Evolutionary conservation across 495 filamentous ascomycete species (phyloP), one percentile per base, ranked within the genome.

Genomic region (Tricharina praecox): DNA sequence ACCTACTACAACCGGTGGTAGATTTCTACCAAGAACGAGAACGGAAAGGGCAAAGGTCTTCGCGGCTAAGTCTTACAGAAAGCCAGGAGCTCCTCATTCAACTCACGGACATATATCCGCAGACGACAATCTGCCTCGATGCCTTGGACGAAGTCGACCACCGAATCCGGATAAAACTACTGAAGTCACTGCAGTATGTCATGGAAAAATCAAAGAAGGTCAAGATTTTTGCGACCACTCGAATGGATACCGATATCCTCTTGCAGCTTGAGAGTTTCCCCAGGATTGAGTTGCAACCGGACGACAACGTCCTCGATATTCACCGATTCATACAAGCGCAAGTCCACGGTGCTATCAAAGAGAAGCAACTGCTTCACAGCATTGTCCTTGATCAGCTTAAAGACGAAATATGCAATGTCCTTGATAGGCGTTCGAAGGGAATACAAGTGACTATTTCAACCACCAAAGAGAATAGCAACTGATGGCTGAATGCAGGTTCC

Each of bases 221-320:
- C 19, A 56, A 56, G 33, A 50, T 57, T 4, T 57, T 57, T 36
- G 49, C 53, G 20, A 53, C 54, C 8, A 56, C 53, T 34, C 50
- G 53, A 23, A 47, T 48, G 15, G 50, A 56, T 18, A 23, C n/a
- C 3, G 53, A 58, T 37, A 53, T 52, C n/a, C 3, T 28, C 3
- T 18, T 33, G 11, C 24, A 26, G 7, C 21, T 58, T 1, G 3
- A 15, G 16, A 7, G 9, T 10, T 47, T 57, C 24, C 36, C 36
- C 7, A n/a, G 36, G 13, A 39, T 39, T 39, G 40, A 43, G 20
- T 26, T 43, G 23, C 19, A 51, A 1, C 40, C 47, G 10, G 23
- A 19, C 1, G 54, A 49, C 28, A 59, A 54, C 34, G 39, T 32
- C 0, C 23, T 2, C 3, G 53, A 58, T 40, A 58, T 58, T 24